Evolutionary conservation across 129 eudicot genomes (phyloP).

Genomic region (Calendula officinalis): DNA sequence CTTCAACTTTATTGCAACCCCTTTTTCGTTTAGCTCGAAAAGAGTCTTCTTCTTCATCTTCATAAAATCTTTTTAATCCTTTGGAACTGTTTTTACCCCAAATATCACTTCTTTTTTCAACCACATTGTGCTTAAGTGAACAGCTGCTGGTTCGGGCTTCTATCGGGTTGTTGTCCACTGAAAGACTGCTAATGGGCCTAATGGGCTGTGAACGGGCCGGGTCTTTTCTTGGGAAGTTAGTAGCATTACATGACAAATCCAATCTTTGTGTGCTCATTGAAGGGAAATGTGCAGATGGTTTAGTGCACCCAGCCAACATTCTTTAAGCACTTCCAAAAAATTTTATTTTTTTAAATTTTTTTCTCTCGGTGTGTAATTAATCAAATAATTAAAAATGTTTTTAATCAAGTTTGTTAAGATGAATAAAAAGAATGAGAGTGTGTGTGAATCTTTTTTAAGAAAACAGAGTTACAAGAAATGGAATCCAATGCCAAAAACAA

Average conservation of each 20-base stretch:
- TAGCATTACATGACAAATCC: constrained; percentile 62
- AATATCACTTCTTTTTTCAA: constrained; percentile 47
- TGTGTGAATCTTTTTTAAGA: constrained; percentile 40
- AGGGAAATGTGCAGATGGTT: constrained; percentile 71
- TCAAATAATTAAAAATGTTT: constrained; percentile 27
- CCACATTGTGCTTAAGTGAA: constrained; percentile 63
- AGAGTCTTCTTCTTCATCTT: constrained; percentile 57
- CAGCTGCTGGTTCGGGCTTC: constrained; percentile 51
- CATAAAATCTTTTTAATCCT: constrained; percentile 57
- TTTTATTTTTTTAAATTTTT: constrained; percentile 16
- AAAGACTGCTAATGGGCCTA: constrained; percentile 49
- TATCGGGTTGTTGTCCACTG: constrained; percentile 55
- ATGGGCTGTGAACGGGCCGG: constrained; percentile 47
- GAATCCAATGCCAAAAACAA: constrained; percentile 79
- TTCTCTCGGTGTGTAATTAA: constrained; percentile 30
- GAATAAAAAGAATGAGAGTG: constrained; percentile 46
- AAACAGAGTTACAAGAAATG: constrained; percentile 24
- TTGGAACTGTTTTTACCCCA: constrained; percentile 46
- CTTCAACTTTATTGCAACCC: constrained; percentile 41
- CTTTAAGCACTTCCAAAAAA: constrained; percentile 51
- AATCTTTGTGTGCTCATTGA: constrained; percentile 97
- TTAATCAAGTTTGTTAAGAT: constrained; percentile 20
- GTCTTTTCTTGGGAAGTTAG: constrained; percentile 57
- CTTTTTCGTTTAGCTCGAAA: constrained; percentile 66
- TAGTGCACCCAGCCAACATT: constrained; percentile 97